Percentiles rank a stretch among this genome's conserved stretches.
Evolutionary conservation across 257 asterid species (phyloP).

Genomic region (Solanum arcanum): DNA sequence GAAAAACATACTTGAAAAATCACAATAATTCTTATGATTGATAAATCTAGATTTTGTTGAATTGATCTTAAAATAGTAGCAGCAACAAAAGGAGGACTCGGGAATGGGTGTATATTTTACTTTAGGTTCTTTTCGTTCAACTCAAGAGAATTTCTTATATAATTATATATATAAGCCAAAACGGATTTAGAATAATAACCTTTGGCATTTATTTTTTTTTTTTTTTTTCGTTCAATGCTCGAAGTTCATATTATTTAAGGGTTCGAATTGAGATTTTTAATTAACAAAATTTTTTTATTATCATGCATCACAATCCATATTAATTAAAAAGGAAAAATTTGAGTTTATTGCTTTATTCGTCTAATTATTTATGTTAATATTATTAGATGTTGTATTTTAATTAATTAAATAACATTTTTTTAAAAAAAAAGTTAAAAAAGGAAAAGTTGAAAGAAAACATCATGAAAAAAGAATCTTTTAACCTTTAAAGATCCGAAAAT

Average conservation of each 20-base stretch:
- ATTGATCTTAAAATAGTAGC: neutral
- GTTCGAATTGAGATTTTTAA: too few relatives aligned
- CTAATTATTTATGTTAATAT: too few relatives aligned
- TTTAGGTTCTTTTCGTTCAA: neutral
- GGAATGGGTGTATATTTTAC: neutral
- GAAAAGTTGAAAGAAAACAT: neutral
- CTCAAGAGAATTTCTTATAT: neutral
- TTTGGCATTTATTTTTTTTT: neutral
- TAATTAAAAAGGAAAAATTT: too few relatives aligned
- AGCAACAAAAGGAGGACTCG: neutral
- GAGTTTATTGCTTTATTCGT: neutral
- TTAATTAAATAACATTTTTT: too few relatives aligned
- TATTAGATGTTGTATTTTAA: too few relatives aligned
- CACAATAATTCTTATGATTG: neutral
- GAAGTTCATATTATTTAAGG: too few relatives aligned
- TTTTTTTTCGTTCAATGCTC: too few relatives aligned
- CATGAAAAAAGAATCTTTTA: neutral
- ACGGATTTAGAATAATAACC: neutral
- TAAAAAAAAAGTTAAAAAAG: neutral
- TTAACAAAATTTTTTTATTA: too few relatives aligned
- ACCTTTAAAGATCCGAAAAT: neutral
- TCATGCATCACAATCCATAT: too few relatives aligned
- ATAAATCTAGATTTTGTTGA: neutral
- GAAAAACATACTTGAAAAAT: conserved; percentile 48
- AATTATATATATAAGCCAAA: neutral